Base-by-base conservation (phyloP, 192 early-diverging fungal genomes). In the Dissophora globulifera region DNA sequence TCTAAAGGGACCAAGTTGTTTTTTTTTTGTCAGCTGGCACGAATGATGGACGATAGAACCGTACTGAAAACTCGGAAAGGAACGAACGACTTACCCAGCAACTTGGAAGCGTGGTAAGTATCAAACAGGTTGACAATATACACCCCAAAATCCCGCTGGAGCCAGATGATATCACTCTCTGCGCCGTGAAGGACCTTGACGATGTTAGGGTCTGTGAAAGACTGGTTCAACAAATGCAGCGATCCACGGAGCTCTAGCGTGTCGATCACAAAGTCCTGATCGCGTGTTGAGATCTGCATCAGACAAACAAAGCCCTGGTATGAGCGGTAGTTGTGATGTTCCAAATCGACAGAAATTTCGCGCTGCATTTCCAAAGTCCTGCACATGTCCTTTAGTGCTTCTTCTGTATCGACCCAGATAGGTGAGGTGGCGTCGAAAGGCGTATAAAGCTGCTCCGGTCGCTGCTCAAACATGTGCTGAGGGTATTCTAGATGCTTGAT, bases 71-170 rank as follows among this genome's bases (percentile, higher is more conserved):
- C n/a, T n/a, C n/a, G n/a, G n/a, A 45, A n/a, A 45, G 43, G 9
- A 45, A 6, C 4, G 43, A 1, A 20, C 46, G 22, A n/a, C 22
- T 51, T 70, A 84, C 79, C 80, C n/a, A 99, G 84, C 26, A 94
- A 80, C 35, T 94, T 85, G 4, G 95, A 90, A 12, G 96, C 96
- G 57, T 96, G 94, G 78, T 91, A 98, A 0, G 98, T 99, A 80
- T 99, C 98, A 75, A 98, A 98, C 17, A 99, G 72, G 42, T 94
- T 93, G 6, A 99, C 98, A 42, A 99, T 79, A 60, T 99, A 99
- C 8, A 97, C 80, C 25, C 95, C 96, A 79, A 99, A 98, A 64
- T 99, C 98, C 20, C 92, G 87, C 80, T 99, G 98, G 56, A 99
- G 84, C 98, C 98, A 99, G 53, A 88, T 75, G 19, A 99, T 88